A percentile compares a stretch with the other conserved stretches of the same genome.
These are phyloP conservation scores for Neurospora intermedia DNA, from an alignment of 495 filamentous ascomycete genomes.

Conservation along the genomic window DNA sequence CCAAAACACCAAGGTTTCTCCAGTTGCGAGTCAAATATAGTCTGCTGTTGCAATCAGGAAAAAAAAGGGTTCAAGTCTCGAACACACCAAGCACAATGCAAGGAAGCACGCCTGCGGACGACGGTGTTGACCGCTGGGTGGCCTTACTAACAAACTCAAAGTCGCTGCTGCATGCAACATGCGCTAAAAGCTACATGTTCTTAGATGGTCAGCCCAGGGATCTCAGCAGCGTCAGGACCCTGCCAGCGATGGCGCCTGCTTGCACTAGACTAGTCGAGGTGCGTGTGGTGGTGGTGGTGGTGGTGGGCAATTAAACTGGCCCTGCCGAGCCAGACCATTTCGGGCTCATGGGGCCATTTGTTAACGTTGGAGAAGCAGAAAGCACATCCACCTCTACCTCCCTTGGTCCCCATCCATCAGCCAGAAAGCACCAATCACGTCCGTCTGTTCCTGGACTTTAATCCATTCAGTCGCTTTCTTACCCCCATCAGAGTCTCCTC, in stretches of 20 bases:
- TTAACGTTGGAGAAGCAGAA: background rate
- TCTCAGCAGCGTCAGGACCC: background rate
- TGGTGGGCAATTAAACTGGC: background rate
- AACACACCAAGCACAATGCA: background rate
- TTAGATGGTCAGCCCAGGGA: background rate
- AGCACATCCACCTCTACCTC: background rate
- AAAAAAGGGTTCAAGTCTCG: background rate
- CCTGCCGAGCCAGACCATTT: background rate
- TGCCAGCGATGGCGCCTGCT: background rate
- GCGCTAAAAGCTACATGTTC: background rate
- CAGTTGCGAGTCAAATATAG: background rate
- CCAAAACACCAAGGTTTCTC: background rate
- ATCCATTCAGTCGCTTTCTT: background rate
- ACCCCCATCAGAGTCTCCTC: background rate
- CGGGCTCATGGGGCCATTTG: background rate
- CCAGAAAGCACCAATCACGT: background rate
- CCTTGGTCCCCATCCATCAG: background rate
- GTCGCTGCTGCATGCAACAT: background rate
- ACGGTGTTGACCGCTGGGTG: background rate
- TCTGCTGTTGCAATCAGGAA: background rate
- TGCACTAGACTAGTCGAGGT: background rate
- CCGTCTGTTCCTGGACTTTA: background rate
- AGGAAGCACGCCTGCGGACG: background rate
- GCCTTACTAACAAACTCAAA: background rate
- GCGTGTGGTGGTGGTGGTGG: too few species aligned